Percentiles rank a stretch among this genome's conserved stretches.
Evolutionary conservation across 1,284 basidiomycete species (phyloP).

Genomic region (Fomitopsis schrenkii): DNA sequence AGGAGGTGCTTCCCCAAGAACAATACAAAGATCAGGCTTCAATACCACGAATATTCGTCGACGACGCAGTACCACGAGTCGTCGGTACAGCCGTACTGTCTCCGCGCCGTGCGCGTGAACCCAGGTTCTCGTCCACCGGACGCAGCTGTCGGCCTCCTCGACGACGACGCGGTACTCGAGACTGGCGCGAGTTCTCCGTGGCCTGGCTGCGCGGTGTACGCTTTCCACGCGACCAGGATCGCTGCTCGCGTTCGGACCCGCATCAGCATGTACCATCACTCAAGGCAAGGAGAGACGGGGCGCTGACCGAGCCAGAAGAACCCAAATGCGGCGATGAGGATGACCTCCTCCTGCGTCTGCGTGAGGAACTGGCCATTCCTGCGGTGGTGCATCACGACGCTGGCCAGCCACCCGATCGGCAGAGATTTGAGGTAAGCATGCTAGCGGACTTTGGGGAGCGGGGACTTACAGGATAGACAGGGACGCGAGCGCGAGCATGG

Average conservation of each 20-base stretch:
- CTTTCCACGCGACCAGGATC: constrained; percentile 29
- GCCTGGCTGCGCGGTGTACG: constrained; percentile 14
- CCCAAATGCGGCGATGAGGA: constrained; percentile 64
- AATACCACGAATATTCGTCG: constrained; percentile 70
- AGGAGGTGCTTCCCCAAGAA: background rate
- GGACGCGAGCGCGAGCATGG: constrained; percentile 56
- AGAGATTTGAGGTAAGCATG: constrained; percentile 6
- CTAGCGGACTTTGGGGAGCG: background rate
- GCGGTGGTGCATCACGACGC: constrained; percentile 63
- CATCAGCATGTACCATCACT: background rate
- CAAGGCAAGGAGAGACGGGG: no score
- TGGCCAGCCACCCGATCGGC: constrained; percentile 21
- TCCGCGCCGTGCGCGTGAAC: constrained; percentile 27
- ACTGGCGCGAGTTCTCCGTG: constrained; percentile 9
- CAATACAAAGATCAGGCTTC: constrained; percentile 1
- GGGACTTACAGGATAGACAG: constrained; percentile 59
- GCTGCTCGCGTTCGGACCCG: constrained; percentile 16
- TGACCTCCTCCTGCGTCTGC: constrained; percentile 65
- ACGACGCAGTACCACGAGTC: constrained; percentile 64
- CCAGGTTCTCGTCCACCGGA: constrained; percentile 21
- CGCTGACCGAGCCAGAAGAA: constrained; percentile 68
- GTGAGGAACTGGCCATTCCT: constrained; percentile 52
- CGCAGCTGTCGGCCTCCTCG: constrained; percentile 6
- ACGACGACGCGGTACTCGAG: constrained; percentile 11
- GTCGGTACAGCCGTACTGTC: constrained; percentile 45